phyloP scores from a whole-genome alignment of 352 stramenopile species.

The Phytophthora tentaculata region DNA sequence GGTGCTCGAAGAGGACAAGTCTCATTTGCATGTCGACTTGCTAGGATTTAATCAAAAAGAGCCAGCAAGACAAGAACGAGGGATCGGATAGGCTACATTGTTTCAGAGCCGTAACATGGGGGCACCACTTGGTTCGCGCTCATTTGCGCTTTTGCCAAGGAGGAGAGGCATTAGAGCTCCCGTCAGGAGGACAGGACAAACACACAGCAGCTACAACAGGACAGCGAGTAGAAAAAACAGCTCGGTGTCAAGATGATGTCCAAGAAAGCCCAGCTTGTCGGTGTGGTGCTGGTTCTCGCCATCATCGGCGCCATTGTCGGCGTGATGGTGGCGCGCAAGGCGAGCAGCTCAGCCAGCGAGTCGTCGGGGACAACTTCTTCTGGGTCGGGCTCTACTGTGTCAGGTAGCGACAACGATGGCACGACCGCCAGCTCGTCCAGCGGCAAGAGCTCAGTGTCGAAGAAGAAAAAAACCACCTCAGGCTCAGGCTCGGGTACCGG shows the following conservation, averaged over 20 bases:
- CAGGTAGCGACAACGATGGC: constrained; percentile 6
- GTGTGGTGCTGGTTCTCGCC: constrained; percentile 50
- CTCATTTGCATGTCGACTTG: constrained; percentile 9
- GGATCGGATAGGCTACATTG: constrained; percentile 22
- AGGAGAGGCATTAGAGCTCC: constrained; percentile 25
- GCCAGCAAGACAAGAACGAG: constrained; percentile 12
- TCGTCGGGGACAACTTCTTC: constrained; percentile 28
- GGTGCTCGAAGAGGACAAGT: constrained; percentile 12
- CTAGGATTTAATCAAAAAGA: constrained; percentile 29
- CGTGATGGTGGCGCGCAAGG: constrained; percentile 42
- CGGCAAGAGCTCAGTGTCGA: constrained; percentile 26
- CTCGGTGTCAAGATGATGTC: constrained; percentile 30
- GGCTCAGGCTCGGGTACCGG: constrained; percentile 28
- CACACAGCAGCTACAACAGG: constrained; percentile 14
- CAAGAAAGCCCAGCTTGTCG: constrained; percentile 47
- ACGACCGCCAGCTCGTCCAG: constrained; percentile 33
- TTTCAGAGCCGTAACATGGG: constrained; percentile 1
- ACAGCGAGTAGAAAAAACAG: constrained; percentile 2
- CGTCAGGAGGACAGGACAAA: constrained; percentile 27
- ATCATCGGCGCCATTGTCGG: constrained; percentile 56
- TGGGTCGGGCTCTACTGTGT: constrained; percentile 21
- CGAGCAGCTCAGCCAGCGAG: constrained; percentile 32
- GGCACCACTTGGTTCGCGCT: constrained; percentile 3
- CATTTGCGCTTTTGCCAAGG: constrained; percentile 41
- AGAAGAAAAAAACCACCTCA: constrained; percentile 33